Conservation (phyloP, 805 yeast genomes). For the Cyberlindnera euphorbiiphila region DNA sequence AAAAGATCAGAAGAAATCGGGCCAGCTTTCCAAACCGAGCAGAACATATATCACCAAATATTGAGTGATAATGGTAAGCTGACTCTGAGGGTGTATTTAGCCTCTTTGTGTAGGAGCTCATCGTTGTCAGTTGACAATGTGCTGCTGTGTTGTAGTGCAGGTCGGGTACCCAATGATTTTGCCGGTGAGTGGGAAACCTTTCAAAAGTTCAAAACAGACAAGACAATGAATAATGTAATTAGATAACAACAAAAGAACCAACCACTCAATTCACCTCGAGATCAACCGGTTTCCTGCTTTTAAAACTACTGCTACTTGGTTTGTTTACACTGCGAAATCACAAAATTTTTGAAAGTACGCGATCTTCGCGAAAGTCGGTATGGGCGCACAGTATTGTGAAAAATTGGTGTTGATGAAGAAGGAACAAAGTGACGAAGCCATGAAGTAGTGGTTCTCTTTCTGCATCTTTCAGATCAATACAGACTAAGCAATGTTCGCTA, state of each 20-base stretch:
- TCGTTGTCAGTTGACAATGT: neutral
- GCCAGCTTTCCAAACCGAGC: constrained; percentile 38
- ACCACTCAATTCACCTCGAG: neutral
- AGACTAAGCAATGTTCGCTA: constrained; percentile 17
- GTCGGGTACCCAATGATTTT: too few species aligned
- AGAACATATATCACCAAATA: constrained; percentile 39
- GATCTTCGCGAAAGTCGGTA: constrained; percentile 1
- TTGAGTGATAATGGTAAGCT: constrained; percentile 33
- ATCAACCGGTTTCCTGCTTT: too few species aligned
- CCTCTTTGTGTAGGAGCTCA: constrained; percentile 8
- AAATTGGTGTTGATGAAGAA: too few species aligned
- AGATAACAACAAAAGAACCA: neutral
- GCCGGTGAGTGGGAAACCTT: too few species aligned
- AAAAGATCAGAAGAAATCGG: constrained; percentile 31
- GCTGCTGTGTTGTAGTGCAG: constrained; percentile 1
- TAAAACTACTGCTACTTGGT: too few species aligned
- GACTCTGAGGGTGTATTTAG: constrained; percentile 5
- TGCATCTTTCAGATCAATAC: too few species aligned
- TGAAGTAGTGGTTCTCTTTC: neutral
- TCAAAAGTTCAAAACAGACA: too few species aligned
- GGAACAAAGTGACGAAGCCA: too few species aligned
- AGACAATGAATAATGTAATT: too few species aligned
- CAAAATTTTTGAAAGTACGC: constrained; percentile 5
- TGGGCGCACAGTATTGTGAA: constrained; percentile 2
- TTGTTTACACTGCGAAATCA: constrained; percentile 8